Evolutionary conservation across 2,329 filamentous ascomycete species (phyloP).

Genomic region (Aspergillus glaucus): DNA sequence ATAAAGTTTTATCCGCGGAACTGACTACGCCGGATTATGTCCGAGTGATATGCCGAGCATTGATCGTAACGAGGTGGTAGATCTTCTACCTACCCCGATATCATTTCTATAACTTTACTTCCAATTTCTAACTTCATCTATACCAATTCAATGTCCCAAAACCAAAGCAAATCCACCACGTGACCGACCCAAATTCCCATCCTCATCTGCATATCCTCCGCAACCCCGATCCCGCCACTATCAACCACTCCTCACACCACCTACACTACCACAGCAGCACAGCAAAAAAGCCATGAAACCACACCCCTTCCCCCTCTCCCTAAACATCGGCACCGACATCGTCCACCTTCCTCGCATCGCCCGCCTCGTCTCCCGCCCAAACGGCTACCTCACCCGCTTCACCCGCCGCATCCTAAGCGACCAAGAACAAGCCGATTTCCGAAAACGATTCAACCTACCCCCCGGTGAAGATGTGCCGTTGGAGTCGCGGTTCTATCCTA

Average conservation of each 20-base stretch:
- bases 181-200: too few species aligned
- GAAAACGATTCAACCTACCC: slow-evolving; percentile 22
- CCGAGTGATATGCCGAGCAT: too few species aligned
- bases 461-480: neutral
- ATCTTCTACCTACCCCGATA: too few species aligned
- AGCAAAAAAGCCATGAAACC: slow-evolving; percentile 1
- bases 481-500: neutral
- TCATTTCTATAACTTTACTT: too few species aligned
- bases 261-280: slow-evolving; percentile 8
- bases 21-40: too few species aligned
- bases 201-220: too few species aligned
- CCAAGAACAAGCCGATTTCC: slow-evolving; percentile 34
- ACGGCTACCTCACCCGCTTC: slow-evolving; percentile 34
- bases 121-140: too few species aligned
- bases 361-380: slow-evolving; percentile 46
- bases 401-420: slow-evolving; percentile 36
- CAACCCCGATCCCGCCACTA: too few species aligned
- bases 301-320: slow-evolving; percentile 54
- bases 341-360: slow-evolving; percentile 63
- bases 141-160: too few species aligned
- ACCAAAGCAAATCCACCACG: too few species aligned
- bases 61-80: too few species aligned
- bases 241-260: neutral
- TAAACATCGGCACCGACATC: slow-evolving; percentile 73
- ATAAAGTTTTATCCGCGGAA: too few species aligned